These are phyloP conservation scores for Dactylellina cionopaga DNA, from an alignment of 2,329 filamentous ascomycete genomes.

Conservation along the genomic window DNA sequence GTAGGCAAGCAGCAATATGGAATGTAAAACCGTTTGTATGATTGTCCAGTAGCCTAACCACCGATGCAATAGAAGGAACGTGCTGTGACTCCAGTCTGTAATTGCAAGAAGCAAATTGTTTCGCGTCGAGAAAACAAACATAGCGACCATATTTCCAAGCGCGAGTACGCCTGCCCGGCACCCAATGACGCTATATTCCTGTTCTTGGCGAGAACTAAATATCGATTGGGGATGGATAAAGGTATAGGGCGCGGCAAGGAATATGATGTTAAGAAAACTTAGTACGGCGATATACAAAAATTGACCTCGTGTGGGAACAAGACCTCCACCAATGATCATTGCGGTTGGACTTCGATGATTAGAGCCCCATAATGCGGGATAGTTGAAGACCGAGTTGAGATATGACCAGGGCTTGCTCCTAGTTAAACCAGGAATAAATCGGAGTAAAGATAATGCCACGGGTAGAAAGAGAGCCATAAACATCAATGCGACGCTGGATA, in stretches of 20 bases:
- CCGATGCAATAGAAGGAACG: slow-evolving; percentile 61
- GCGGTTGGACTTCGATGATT: slow-evolving; percentile 59
- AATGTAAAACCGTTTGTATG: slow-evolving; percentile 58
- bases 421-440: slow-evolving; percentile 59
- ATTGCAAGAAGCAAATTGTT: slow-evolving; percentile 61
- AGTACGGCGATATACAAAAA: slow-evolving; percentile 59
- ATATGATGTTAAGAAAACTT: slow-evolving; percentile 59
- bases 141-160: slow-evolving; percentile 59
- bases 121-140: slow-evolving; percentile 60
- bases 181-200: slow-evolving; percentile 58
- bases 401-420: slow-evolving; percentile 56
- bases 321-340: slow-evolving; percentile 54
- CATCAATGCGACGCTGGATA: slow-evolving; percentile 55
- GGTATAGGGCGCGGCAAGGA: slow-evolving; percentile 57
- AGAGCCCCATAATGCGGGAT: slow-evolving; percentile 59
- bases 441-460: slow-evolving; percentile 59
- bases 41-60: slow-evolving; percentile 59
- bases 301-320: slow-evolving; percentile 60
- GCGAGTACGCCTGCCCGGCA: slow-evolving; percentile 56
- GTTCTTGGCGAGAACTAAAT: slow-evolving; percentile 55
- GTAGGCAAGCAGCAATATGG: slow-evolving; percentile 58
- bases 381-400: slow-evolving; percentile 58
- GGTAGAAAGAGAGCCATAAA: slow-evolving; percentile 59
- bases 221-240: slow-evolving; percentile 57
- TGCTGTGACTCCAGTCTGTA: slow-evolving; percentile 61